Conservation (phyloP, 2,329 filamentous ascomycete species). For the Fusarium sarcochroum region DNA sequence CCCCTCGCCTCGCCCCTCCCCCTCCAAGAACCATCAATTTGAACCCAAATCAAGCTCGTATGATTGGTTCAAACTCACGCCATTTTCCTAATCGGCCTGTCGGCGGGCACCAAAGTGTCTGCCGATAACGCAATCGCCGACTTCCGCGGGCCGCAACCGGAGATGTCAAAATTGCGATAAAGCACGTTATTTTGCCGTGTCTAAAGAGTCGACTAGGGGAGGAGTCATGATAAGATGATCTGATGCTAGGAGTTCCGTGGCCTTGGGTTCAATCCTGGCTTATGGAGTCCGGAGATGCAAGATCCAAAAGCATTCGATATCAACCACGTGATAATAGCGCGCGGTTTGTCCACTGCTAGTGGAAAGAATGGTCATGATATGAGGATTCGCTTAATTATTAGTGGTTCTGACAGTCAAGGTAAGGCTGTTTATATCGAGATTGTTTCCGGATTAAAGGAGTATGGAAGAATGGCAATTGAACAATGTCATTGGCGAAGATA, state of each 20-base stretch:
- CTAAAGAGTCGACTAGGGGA: too few relatives aligned
- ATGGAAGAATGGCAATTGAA: too few relatives aligned
- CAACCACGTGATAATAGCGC: constrained; percentile 4
- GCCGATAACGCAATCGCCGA: constrained; percentile 44
- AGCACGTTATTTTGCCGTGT: constrained; percentile 26
- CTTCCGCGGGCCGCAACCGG: constrained; percentile 50
- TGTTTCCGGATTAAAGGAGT: too few relatives aligned
- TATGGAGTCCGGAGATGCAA: constrained; percentile 42
- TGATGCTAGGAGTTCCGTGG: constrained; percentile 19
- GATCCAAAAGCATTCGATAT: constrained; percentile 15
- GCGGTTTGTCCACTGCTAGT: too few relatives aligned
- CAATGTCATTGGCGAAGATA: not conserved
- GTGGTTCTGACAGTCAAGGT: not conserved
- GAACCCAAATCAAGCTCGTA: constrained; percentile 39
- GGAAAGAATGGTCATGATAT: constrained; percentile 1
- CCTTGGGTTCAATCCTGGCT: not conserved
- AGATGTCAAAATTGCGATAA: constrained; percentile 43
- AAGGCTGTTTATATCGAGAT: too few relatives aligned
- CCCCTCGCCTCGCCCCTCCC: constrained; percentile 24
- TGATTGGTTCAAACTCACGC: constrained; percentile 53
- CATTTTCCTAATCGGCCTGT: constrained; percentile 51
- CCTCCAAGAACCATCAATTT: constrained; percentile 19
- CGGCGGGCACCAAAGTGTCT: constrained; percentile 31
- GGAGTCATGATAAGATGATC: constrained; percentile 17
- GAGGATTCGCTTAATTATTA: not conserved